phyloP scores from a whole-genome alignment of 2,329 filamentous ascomycete genomes.

The Cladosporium oxysporum region DNA sequence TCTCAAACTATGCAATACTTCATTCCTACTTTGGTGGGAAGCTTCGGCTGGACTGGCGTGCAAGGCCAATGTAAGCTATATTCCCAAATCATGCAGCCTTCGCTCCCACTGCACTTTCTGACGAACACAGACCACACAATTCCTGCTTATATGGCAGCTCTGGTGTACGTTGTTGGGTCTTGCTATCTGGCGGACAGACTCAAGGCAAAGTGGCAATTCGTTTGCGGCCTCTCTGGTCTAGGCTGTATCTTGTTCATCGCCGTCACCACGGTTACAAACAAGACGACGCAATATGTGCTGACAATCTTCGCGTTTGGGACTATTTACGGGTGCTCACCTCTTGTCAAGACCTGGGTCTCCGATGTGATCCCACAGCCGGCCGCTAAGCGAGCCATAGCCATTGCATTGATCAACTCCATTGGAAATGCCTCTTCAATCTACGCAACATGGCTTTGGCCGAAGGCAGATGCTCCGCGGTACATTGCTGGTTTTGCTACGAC shows the following conservation, averaged over 20 bases:
- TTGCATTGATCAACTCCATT: conserved; percentile 34
- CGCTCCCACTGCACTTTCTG: background rate
- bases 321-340: conserved; percentile 56
- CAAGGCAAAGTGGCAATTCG: conserved; percentile 14
- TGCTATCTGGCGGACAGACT: conserved; percentile 10
- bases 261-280: conserved; percentile 5
- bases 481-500: conserved; percentile 10
- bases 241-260: conserved; percentile 24
- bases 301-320: conserved; percentile 8
- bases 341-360: conserved; percentile 60
- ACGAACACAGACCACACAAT: background rate
- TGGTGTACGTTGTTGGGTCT: conserved; percentile 12
- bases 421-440: conserved; percentile 21
- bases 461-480: conserved; percentile 7
- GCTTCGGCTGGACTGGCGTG: conserved; percentile 2
- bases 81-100: background rate
- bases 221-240: conserved; percentile 26
- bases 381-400: conserved; percentile 33
- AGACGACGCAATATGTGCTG: conserved; percentile 9
- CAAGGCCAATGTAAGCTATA: background rate
- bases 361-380: conserved; percentile 29
- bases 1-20: conserved; percentile 34
- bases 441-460: conserved; percentile 9
- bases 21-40: conserved; percentile 9
- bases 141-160: conserved; percentile 8